Conservation (phyloP, 306 rosid genomes). For the Trifolium subterraneum region DNA sequence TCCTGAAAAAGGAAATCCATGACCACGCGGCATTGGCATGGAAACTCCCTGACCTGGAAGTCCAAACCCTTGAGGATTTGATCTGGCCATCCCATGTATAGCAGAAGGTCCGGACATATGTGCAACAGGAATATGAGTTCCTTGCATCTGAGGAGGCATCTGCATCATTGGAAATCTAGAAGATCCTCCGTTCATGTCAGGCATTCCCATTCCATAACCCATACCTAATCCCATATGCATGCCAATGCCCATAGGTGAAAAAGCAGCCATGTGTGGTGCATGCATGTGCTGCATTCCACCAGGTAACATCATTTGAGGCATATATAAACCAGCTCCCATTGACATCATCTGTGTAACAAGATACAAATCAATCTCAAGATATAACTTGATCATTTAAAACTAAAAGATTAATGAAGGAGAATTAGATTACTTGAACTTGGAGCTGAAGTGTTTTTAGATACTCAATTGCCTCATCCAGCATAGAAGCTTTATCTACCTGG, state of each 20-base stretch:
- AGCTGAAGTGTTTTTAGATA: constrained; percentile 95
- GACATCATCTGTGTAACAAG: constrained; percentile 81
- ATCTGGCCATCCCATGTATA: constrained; percentile 68
- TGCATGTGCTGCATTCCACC: constrained; percentile 83
- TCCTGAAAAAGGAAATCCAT: constrained; percentile 57
- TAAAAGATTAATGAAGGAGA: constrained; percentile 13
- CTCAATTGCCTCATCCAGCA: constrained; percentile 99
- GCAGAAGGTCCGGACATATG: constrained; percentile 63
- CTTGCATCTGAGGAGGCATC: constrained; percentile 81
- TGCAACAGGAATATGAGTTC: constrained; percentile 66
- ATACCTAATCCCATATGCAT: constrained; percentile 84
- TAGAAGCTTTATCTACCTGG: constrained; percentile 98
- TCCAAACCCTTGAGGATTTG: constrained; percentile 71
- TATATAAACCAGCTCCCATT: constrained; percentile 92
- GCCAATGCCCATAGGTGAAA: constrained; percentile 74
- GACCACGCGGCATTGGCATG: constrained; percentile 60
- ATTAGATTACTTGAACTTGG: constrained; percentile 80
- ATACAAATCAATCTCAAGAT: constrained; percentile 39
- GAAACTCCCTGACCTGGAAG: constrained; percentile 79
- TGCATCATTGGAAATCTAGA: constrained; percentile 75
- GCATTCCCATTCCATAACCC: constrained; percentile 80
- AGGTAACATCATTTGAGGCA: constrained; percentile 86
- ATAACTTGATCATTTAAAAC: constrained; percentile 6
- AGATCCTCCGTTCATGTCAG: constrained; percentile 72
- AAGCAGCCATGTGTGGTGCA: constrained; percentile 74